Evolutionary conservation across 2,329 filamentous ascomycete genomes (phyloP), one percentile per base, ranked within the genome.

Genomic region (Hortaea werneckii): DNA sequence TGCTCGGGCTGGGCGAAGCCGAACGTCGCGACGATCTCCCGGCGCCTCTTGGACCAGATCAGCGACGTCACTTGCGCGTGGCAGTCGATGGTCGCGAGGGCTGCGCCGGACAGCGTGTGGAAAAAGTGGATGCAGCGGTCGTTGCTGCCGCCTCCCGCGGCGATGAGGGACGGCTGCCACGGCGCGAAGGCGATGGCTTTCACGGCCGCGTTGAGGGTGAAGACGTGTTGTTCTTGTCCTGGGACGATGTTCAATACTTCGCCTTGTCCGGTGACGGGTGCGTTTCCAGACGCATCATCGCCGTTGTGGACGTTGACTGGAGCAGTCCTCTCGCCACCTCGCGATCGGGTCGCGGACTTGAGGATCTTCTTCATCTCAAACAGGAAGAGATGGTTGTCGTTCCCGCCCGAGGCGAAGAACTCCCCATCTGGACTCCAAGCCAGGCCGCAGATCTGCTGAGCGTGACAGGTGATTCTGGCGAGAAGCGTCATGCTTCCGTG

Each of bases 141-240:
- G 58, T 94, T 94, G 40, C 86, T 90, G 26, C 92, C 92, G 35
- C 92, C 90, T 3, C 92, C 88, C 1, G 90, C 94, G 10, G 92
- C 92, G 35, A 98, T 67, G 4, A 98, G 75, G 3, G 83, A 85
- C 26, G 85, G 79, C 46, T 90, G 85, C 90, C 89, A 98, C 0
- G 92, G 90, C 52, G 90, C 94, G 66, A 96, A 96, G 1, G 92
- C 88, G 55, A 96, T 92, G 29, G 92, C 92, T 66, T 98, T 98
- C 54, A 96, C 85, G 2, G 92, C 92, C 0, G 90, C 90, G 27
- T 79, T 79, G 62, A 98, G 87, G 8, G 73, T 65, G 78, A 87
- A 92, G 29, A 76, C 76, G 62, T 94, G 80, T 56, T 77, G 82
- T 57, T 62, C 47, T 20, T 85, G 79, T 26, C 61, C 61, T 11